A percentile compares a stretch with the other conserved stretches of the same genome.
Conservation (phyloP, 1,139 yeast species). For the Taphrina pruni region DNA sequence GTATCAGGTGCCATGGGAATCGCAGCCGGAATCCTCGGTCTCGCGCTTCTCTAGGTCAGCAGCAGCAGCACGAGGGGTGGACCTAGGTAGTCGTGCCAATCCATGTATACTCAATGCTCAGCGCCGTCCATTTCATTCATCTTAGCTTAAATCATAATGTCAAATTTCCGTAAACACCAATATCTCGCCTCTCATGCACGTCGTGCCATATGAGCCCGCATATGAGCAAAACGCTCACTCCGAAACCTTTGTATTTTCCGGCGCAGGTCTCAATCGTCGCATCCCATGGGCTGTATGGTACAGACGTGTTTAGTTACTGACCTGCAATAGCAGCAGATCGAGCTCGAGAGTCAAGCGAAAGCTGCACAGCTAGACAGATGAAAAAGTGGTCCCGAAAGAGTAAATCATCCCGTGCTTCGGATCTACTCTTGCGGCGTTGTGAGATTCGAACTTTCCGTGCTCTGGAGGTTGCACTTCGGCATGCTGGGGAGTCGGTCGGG, state of each 20-base stretch:
- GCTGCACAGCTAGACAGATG: neutral
- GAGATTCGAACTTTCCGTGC: constrained; percentile 3
- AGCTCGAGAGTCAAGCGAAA: too few species aligned
- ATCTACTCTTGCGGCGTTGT: neutral
- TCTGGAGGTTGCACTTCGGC: too few species aligned
- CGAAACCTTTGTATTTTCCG: too few species aligned
- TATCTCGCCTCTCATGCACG: too few species aligned
- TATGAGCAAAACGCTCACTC: too few species aligned
- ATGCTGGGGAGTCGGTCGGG: too few species aligned
- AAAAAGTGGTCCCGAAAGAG: constrained; percentile 2
- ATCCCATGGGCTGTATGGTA: too few species aligned
- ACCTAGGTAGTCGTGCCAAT: too few species aligned
- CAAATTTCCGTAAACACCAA: neutral
- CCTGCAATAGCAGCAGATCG: too few species aligned
- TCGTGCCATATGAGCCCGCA: too few species aligned
- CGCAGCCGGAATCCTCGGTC: constrained; percentile 5
- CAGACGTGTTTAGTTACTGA: too few species aligned
- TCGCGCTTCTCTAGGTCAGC: neutral
- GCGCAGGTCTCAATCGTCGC: too few species aligned
- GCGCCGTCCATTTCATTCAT: neutral
- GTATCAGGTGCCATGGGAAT: neutral
- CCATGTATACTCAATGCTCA: neutral
- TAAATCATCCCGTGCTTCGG: neutral
- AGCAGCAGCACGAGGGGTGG: neutral
- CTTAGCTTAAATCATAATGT: constrained; percentile 3